Evolutionary conservation across 129 eudicot genomes (phyloP).

Genomic region (Glebionis coronaria): DNA sequence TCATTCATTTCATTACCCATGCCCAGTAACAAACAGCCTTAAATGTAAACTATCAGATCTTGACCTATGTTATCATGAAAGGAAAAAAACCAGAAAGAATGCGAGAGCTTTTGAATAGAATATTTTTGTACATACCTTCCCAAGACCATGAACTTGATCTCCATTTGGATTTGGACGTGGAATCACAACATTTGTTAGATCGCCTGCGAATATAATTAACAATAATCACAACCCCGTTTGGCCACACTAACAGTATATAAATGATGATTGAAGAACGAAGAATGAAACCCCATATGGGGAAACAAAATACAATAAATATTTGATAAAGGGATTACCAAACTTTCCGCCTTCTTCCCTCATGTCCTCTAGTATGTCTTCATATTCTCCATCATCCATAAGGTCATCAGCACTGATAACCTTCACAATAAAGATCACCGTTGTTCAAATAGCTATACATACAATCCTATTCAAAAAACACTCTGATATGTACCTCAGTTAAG

Average conservation of each 20-base stretch:
- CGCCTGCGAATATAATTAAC: conserved; percentile 41
- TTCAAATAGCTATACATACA: background rate
- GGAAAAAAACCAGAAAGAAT: too few relatives aligned
- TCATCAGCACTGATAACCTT: conserved; percentile 70
- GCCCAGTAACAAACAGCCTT: too few relatives aligned
- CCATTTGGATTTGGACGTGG: conserved; percentile 78
- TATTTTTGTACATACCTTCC: conserved; percentile 52
- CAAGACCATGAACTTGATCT: conserved; percentile 58
- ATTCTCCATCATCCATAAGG: conserved; percentile 73
- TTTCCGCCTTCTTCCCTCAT: conserved; percentile 88
- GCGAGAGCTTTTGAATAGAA: background rate
- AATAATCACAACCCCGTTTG: background rate
- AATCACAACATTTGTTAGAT: conserved; percentile 55
- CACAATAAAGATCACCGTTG: conserved; percentile 14
- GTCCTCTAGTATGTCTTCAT: conserved; percentile 82
- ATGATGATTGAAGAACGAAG: background rate
- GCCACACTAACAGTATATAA: background rate
- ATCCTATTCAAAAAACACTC: background rate
- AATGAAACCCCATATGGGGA: background rate
- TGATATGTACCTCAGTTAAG: conserved; percentile 63
- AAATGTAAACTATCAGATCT: too few relatives aligned
- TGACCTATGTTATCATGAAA: too few relatives aligned
- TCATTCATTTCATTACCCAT: too few relatives aligned
- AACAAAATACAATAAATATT: background rate
- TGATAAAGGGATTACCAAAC: conserved; percentile 50